Base-by-base conservation (phyloP, 31 red algal genomes). In the Odonthalia washingtoniensis region DNA sequence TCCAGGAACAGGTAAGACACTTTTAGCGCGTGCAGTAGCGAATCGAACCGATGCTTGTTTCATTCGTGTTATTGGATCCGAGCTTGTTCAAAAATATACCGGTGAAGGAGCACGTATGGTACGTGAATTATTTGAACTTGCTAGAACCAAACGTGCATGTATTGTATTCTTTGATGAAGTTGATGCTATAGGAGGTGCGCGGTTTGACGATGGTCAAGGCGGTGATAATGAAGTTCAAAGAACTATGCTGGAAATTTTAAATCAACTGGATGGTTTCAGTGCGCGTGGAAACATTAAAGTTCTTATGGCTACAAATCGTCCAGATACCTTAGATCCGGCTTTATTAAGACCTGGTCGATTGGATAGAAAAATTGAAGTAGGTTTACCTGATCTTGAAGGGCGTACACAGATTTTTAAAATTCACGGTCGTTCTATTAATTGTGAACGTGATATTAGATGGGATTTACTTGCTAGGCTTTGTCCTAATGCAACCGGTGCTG, bases 131-230 rank as follows among this genome's bases (percentile, higher is more conserved):
- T 99, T 99, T 70, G 90, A 95, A 70, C 85, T 99, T 78, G 98
- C 98, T 52, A 90, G 98, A 34, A 94, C 89, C 21, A 99, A 99
- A 61, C 87, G 91, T 24, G 95, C 98, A 24, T 97, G 95, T 67
- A 99, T 99, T 90, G 94, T 99, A 24, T 99, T 99, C 80, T 97
- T 99, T 63, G 98, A 99, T 62, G 98, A 99, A 65, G 81, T 99
- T 74, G 98, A 99, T 69, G 98, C 98, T 16, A 99, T 99, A 60
- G 98, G 95, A 63, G 95, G 95, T 53, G 95, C 95, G 41, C 92
- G 98, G 9, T 99, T 97, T 78, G 98, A 99, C 78, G 98, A 97
- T 76, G 95, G 95, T 6, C 88, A 91, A 60, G 98, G 98, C 64
- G 98, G 93, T 49, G 98, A 99, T 77, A 97, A 97, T 85, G 98